A percentile compares a stretch with the other conserved stretches of the same genome.
Conservation (phyloP, 352 stramenopile species). For the Peronosclerospora sorghi region DNA sequence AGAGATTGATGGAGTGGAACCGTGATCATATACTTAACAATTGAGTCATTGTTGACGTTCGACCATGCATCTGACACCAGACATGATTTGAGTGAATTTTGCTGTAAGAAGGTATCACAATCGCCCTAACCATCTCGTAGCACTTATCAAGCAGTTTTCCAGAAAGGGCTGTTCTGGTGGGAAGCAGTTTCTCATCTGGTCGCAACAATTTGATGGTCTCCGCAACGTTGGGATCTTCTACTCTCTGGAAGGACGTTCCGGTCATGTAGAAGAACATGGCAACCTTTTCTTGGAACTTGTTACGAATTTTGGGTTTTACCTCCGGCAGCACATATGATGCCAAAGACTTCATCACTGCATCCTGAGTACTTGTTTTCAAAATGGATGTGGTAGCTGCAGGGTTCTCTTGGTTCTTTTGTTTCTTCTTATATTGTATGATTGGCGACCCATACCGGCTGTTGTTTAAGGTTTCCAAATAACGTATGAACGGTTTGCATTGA, state of each 20-base stretch:
- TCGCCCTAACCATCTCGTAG: not conserved
- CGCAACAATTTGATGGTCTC: not conserved
- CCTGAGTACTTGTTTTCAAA: no score
- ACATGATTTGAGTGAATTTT: not conserved
- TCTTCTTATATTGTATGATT: no score
- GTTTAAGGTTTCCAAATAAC: no score
- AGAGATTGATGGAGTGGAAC: not conserved
- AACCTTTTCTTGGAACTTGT: not conserved
- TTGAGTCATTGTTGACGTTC: not conserved
- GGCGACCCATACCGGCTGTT: no score
- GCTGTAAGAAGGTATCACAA: not conserved
- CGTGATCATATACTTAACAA: not conserved
- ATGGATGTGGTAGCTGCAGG: no score
- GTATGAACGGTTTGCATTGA: no score
- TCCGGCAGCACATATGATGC: no score
- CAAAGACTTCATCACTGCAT: no score
- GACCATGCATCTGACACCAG: not conserved
- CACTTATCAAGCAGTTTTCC: not conserved
- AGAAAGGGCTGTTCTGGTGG: not conserved
- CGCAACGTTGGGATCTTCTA: not conserved
- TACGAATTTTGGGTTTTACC: no score
- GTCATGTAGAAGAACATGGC: not conserved
- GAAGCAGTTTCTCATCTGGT: not conserved
- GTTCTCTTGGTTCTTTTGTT: no score
- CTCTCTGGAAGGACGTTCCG: not conserved